phyloP scores from a whole-genome alignment of 2,329 filamentous ascomycete species.

The Biscogniauxia mediterranea region DNA sequence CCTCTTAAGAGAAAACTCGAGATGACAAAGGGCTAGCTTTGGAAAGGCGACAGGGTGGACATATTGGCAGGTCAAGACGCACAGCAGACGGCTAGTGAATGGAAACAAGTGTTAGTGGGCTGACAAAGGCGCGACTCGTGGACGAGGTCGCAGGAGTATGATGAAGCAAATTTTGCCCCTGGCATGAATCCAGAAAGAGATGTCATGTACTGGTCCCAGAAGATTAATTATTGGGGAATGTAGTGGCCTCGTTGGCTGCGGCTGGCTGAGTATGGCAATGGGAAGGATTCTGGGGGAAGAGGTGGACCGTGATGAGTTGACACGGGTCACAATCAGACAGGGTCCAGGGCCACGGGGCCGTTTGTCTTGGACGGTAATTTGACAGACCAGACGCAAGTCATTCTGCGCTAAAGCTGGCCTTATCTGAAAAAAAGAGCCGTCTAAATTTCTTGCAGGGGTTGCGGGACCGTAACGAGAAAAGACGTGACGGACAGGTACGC shows the following conservation, averaged over 20 bases:
- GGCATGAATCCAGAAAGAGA: not conserved
- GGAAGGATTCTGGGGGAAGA: not conserved
- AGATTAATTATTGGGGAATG: not conserved
- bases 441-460: constrained; percentile 15
- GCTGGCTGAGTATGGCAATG: not conserved
- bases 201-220: not conserved
- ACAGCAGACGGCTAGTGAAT: not conserved
- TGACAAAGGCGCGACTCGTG: not conserved
- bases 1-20: not conserved
- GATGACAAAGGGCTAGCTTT: not conserved
- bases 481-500: not conserved
- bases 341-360: constrained; percentile 4
- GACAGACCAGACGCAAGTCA: not conserved
- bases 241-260: not conserved
- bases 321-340: constrained; percentile 19
- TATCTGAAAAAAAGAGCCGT: constrained; percentile 2
- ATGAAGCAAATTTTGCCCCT: not conserved
- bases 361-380: constrained; percentile 5
- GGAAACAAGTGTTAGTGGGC: not conserved
- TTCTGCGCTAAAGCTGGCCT: not conserved
- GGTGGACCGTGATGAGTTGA: constrained; percentile 14
- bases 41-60: not conserved
- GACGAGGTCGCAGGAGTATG: not conserved
- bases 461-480: not conserved
- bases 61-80: not conserved